Evolutionary conservation across 2,329 filamentous ascomycete genomes (phyloP).

Genomic region (Fusarium dimerum): DNA sequence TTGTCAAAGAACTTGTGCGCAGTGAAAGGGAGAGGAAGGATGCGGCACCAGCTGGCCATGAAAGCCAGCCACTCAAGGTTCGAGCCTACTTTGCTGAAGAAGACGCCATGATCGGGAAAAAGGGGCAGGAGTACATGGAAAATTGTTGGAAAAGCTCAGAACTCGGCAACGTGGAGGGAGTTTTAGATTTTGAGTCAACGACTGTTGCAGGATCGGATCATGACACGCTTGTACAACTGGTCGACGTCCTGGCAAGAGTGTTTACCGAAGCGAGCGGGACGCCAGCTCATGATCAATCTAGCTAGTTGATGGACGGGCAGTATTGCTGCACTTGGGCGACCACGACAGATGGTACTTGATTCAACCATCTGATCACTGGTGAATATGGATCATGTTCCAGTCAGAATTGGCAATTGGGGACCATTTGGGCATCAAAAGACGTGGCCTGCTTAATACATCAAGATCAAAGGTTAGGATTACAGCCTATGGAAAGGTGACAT

Average conservation of each 20-base stretch:
- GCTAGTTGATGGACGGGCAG: not conserved
- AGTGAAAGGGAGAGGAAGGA: not conserved
- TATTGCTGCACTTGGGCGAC: too few species aligned
- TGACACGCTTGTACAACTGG: constrained; percentile 12
- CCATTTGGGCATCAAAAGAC: constrained; percentile 7
- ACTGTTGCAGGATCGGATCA: constrained; percentile 13
- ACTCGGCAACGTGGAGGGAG: constrained; percentile 3
- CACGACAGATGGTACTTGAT: too few species aligned
- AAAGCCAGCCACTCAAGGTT: constrained; percentile 6
- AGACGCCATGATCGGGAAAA: constrained; percentile 15
- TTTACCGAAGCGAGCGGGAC: constrained; percentile 8
- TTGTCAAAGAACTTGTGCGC: constrained; percentile 7
- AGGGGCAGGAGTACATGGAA: constrained; percentile 18
- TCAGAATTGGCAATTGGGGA: constrained; percentile 3
- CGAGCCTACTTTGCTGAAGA: constrained; percentile 13
- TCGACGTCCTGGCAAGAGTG: constrained; percentile 8
- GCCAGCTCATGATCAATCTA: not conserved
- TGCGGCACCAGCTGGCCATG: not conserved
- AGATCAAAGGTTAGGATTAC: constrained; percentile 2
- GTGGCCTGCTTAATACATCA: constrained; percentile 3
- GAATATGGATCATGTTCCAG: constrained; percentile 1
- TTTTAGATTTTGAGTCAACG: constrained; percentile 12
- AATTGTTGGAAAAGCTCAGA: constrained; percentile 13
- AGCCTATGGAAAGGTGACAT: not conserved
- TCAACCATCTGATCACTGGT: not conserved